These are phyloP conservation scores for Alternaria solani DNA, from an alignment of 2,329 filamentous ascomycete genomes.

Conservation along the genomic window DNA sequence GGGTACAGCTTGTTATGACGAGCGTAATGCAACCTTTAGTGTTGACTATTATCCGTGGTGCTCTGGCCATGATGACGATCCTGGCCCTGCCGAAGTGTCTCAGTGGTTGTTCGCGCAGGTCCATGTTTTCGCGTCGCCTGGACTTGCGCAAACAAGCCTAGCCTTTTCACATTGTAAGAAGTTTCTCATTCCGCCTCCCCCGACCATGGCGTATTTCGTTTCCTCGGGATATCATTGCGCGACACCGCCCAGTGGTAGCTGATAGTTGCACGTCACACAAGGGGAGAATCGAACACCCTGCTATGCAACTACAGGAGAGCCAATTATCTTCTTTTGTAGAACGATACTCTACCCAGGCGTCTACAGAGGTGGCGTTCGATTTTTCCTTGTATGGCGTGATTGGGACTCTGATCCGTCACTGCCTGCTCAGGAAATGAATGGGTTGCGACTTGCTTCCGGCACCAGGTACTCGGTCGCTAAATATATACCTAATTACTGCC, in stretches of 20 bases:
- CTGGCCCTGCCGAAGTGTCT: not conserved
- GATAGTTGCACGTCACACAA: no score
- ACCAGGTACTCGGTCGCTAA: not conserved
- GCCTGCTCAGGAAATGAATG: not conserved
- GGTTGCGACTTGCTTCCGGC: not conserved
- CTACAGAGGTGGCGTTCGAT: no score
- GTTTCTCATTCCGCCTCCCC: not conserved
- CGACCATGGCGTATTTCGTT: not conserved
- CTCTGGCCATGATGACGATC: not conserved
- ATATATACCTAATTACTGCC: not conserved
- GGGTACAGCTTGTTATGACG: constrained; percentile 2
- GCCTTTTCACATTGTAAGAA: not conserved
- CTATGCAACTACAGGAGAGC: no score
- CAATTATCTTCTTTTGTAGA: no score
- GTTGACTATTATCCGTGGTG: not conserved
- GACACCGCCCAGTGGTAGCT: no score
- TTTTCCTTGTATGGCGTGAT: no score
- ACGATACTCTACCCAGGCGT: no score
- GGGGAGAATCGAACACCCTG: no score
- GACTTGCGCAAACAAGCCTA: not conserved
- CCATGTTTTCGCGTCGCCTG: not conserved
- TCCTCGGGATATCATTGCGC: not conserved
- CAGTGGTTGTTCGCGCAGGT: not conserved
- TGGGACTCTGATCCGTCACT: not conserved
- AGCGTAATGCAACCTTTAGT: not conserved